phyloP scores from a whole-genome alignment of 192 early-diverging fungal genomes.

The Podochytrium sp. region DNA sequence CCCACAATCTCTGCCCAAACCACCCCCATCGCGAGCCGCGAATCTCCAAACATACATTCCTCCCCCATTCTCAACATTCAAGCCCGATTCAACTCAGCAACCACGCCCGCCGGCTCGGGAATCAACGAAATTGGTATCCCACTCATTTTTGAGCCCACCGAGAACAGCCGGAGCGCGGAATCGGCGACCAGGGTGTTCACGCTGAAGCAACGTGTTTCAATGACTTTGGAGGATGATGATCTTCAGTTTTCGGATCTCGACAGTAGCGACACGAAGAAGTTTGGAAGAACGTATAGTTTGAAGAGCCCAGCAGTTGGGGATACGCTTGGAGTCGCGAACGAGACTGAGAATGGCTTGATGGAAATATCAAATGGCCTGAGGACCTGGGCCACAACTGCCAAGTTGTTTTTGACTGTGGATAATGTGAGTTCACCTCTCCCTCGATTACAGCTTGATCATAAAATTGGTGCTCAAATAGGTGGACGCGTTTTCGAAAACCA shows the following conservation, averaged over 20 bases:
- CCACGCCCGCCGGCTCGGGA: background rate
- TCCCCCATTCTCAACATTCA: background rate
- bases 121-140: background rate
- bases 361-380: background rate
- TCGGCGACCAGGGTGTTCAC: too few relatives aligned
- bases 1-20: background rate
- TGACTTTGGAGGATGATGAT: too few relatives aligned
- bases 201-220: too few relatives aligned
- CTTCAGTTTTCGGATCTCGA: too few relatives aligned
- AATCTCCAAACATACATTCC: background rate
- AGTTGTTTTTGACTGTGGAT: slow-evolving; percentile 1
- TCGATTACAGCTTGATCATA: background rate
- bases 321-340: too few relatives aligned
- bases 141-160: background rate
- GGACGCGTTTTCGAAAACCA: background rate
- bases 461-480: slow-evolving; percentile 10
- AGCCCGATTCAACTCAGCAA: background rate
- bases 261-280: too few relatives aligned
- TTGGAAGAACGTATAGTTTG: too few relatives aligned
- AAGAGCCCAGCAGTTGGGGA: too few relatives aligned
- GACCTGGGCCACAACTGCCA: background rate
- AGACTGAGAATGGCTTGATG: background rate
- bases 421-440: background rate
- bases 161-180: too few relatives aligned
- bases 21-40: background rate